These are phyloP conservation scores for Plasmodium coatneyi DNA, from an alignment of 169 alveolate species.

Conservation along the genomic window DNA sequence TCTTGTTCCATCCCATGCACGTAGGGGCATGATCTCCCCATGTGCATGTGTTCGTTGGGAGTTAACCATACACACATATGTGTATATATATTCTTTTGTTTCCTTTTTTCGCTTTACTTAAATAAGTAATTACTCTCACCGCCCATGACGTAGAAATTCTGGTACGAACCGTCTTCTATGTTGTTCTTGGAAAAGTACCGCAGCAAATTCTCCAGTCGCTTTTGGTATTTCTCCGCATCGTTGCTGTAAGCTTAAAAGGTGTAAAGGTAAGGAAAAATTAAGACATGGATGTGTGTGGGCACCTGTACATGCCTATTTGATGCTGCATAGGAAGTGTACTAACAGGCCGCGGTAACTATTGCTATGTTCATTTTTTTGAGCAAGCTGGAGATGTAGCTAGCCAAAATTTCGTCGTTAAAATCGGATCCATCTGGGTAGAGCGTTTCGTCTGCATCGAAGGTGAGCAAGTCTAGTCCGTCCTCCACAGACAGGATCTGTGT, in stretches of 20 bases:
- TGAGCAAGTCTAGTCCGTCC: conserved; percentile 68
- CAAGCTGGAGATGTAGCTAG: conserved; percentile 52
- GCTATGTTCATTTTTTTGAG: conserved; percentile 73
- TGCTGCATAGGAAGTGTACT: background rate
- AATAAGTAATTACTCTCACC: conserved; percentile 75
- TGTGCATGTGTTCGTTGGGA: background rate
- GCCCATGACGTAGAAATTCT: conserved; percentile 73
- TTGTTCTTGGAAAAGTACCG: conserved; percentile 27
- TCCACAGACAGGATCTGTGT: conserved; percentile 32
- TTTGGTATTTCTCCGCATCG: conserved; percentile 65
- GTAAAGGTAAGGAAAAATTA: background rate
- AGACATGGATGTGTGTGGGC: background rate
- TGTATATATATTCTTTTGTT: background rate
- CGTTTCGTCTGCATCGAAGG: conserved; percentile 81
- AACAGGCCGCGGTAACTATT: conserved; percentile 79
- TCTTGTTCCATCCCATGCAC: background rate
- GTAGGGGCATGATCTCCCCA: background rate
- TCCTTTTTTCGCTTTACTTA: conserved; percentile 24
- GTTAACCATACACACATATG: background rate
- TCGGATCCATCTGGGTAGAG: conserved; percentile 77
- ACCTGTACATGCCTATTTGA: background rate
- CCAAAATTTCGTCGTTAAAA: conserved; percentile 63
- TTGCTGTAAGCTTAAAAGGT: conserved; percentile 69
- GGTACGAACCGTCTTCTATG: conserved; percentile 25
- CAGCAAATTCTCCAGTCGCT: conserved; percentile 64